Base-by-base conservation (phyloP, 805 yeast species). In the Saccharomycopsis sp. region DNA sequence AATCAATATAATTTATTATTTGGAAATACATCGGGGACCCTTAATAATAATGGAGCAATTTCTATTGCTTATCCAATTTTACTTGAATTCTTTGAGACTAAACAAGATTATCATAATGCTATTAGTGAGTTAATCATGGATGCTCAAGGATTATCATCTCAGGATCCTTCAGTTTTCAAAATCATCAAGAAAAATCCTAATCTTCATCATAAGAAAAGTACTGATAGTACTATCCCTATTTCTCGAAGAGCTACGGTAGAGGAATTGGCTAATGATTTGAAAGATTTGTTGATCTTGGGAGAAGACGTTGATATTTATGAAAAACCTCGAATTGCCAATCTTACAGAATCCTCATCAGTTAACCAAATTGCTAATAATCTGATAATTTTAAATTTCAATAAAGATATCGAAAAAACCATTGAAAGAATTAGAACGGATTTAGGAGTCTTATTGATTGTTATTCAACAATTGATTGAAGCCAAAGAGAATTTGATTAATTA, bases 131-230 rank as follows among this genome's bases (percentile, higher is more conserved):
- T 81, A 4, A 64, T 84, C 9, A 70, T 83, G 69, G 74, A 77
- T 35, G 68, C 82, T 0, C 94, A 84, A 53, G 65, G 75, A 10
- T 59, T 83, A 9, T 79, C 92, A 0, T 58, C 82, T 9, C 73
- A 69, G 21, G 94, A 83, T 53, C 86, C 92, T 1, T 86, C 80
- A 44, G 79, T 77, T 2, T 83, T 83, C 57, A 66, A 67, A 37
- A 72, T 80, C 0, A 64, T 80, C 60, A 68, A 67, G 42, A 34
- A 19, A 5, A 17, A 12, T 12, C 5, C 6, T 15, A 15, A 17
- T 31, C n/a, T 28, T 9, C n/a, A n/a, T n/a, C n/a, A n/a, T n/a
- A n/a, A n/a, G n/a, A n/a, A n/a, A n/a, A n/a, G n/a, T n/a, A n/a
- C n/a, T n/a, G n/a, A n/a, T n/a, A n/a, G n/a, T n/a, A 10, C 26